These are phyloP conservation scores for Rachicladosporium sp. DNA, from an alignment of 2,329 filamentous ascomycete genomes.

Conservation along the genomic window DNA sequence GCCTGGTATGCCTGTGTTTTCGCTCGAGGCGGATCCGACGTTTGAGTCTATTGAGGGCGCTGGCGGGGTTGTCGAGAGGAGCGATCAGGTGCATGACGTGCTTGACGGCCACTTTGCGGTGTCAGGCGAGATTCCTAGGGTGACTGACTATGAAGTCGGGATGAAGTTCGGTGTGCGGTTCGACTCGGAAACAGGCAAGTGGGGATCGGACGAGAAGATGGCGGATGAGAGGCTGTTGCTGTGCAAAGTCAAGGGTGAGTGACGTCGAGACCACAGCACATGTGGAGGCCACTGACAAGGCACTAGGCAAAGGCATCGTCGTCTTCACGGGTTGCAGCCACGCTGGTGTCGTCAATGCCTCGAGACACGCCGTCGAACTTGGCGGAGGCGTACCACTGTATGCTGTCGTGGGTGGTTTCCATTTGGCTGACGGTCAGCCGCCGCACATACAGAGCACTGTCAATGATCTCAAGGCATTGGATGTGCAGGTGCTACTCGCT, in stretches of 20 bases:
- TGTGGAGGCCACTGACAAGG: no score
- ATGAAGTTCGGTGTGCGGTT: slow-evolving; percentile 14
- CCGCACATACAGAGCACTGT: slow-evolving; percentile 12
- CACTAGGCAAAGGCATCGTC: slow-evolving; percentile 15
- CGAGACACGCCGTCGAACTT: slow-evolving; percentile 12
- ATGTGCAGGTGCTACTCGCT: slow-evolving; percentile 12
- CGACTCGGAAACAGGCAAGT: slow-evolving; percentile 6
- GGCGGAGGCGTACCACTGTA: slow-evolving; percentile 14
- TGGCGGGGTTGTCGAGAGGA: slow-evolving; percentile 14
- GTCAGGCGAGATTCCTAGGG: slow-evolving; percentile 18
- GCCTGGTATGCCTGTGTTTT: slow-evolving; percentile 8
- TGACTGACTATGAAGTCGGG: slow-evolving; percentile 15
- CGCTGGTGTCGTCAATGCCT: slow-evolving; percentile 19
- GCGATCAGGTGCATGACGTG: slow-evolving; percentile 13
- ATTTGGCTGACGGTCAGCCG: slow-evolving; percentile 17
- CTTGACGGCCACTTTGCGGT: slow-evolving; percentile 13
- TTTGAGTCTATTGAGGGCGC: slow-evolving; percentile 16
- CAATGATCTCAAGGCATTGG: slow-evolving; percentile 12
- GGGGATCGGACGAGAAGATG: slow-evolving; percentile 13
- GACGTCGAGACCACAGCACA: no score
- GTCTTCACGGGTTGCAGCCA: slow-evolving; percentile 20
- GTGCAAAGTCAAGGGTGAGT: slow-evolving; percentile 16
- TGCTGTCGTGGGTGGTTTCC: slow-evolving; percentile 19
- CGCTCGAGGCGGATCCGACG: slow-evolving; percentile 15
- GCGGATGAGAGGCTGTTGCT: slow-evolving; percentile 16